Evolutionary conservation across 78 protist species (phyloP).

Genomic region (Guillardia theta): DNA sequence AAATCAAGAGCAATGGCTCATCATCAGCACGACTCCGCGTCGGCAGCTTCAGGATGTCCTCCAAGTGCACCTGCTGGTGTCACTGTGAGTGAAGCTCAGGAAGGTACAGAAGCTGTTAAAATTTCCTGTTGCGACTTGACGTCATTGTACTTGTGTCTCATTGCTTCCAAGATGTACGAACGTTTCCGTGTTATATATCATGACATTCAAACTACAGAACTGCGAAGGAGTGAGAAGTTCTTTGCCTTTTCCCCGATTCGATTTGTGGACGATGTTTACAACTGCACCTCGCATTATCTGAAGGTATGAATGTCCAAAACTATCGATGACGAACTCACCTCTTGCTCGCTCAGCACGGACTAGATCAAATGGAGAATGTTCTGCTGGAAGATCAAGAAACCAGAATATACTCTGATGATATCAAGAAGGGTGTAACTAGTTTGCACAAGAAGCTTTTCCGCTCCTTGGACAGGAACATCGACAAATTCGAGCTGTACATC

Average conservation of each 20-base stretch:
- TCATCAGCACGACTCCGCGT: too few species aligned
- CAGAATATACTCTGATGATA: neutral
- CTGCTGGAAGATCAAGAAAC: neutral
- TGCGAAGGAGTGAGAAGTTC: neutral
- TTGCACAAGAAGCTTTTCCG: neutral
- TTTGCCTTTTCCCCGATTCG: neutral
- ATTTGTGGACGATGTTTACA: neutral
- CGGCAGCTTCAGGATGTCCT: too few species aligned
- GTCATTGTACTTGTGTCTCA: too few species aligned
- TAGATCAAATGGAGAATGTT: constrained; percentile 1
- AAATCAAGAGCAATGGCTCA: too few species aligned
- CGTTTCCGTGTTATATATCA: too few species aligned
- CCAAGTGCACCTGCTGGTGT: too few species aligned
- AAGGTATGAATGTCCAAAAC: neutral
- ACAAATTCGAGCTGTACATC: neutral
- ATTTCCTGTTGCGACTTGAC: too few species aligned
- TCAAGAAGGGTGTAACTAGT: neutral
- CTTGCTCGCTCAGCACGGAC: neutral
- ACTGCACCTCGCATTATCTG: neutral
- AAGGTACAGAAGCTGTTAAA: too few species aligned
- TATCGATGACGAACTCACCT: neutral
- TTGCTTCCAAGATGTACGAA: too few species aligned
- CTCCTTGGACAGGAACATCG: neutral
- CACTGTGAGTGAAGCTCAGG: too few species aligned
- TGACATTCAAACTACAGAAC: neutral